phyloP scores from a whole-genome alignment of 495 filamentous ascomycete genomes.

The Podospora appendiculata region DNA sequence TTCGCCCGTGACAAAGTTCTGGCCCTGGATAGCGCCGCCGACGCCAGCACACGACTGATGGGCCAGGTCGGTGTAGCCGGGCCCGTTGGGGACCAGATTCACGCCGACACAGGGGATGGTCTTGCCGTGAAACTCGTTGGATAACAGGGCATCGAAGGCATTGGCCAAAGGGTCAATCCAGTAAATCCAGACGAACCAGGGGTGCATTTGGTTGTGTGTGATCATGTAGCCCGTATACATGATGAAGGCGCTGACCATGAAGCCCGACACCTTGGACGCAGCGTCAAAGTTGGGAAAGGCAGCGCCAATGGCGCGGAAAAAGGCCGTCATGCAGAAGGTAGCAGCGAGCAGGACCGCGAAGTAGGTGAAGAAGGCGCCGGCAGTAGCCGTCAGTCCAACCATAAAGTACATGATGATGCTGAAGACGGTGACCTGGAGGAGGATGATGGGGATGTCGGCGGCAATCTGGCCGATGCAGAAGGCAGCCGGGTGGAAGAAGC shows the following conservation, averaged over 20 bases:
- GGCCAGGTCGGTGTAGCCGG: slow-evolving; percentile 35
- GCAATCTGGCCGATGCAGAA: slow-evolving; percentile 72
- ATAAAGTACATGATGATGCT: slow-evolving; percentile 73
- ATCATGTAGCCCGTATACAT: slow-evolving; percentile 74
- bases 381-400: slow-evolving; percentile 54
- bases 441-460: slow-evolving; percentile 65
- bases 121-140: slow-evolving; percentile 58
- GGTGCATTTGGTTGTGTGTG: slow-evolving; percentile 62
- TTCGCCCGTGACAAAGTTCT: slow-evolving; percentile 48
- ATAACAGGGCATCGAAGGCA: slow-evolving; percentile 59
- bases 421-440: slow-evolving; percentile 65
- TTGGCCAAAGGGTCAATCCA: slow-evolving; percentile 74
- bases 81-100: slow-evolving; percentile 52
- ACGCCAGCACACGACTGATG: slow-evolving; percentile 52
- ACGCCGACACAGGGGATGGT: slow-evolving; percentile 40
- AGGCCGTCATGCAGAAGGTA: slow-evolving; percentile 52
- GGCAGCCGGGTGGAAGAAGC: slow-evolving; percentile 73
- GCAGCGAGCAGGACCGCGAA: slow-evolving; percentile 50
- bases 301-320: slow-evolving; percentile 68
- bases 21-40: slow-evolving; percentile 45
- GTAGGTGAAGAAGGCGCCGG: slow-evolving; percentile 76
- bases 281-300: slow-evolving; percentile 53
- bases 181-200: slow-evolving; percentile 69
- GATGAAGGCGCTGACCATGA: slow-evolving; percentile 60
- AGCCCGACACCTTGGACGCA: slow-evolving; percentile 33